Conservation (phyloP, 345 rosid species). For the Eucalyptus brandiana region DNA sequence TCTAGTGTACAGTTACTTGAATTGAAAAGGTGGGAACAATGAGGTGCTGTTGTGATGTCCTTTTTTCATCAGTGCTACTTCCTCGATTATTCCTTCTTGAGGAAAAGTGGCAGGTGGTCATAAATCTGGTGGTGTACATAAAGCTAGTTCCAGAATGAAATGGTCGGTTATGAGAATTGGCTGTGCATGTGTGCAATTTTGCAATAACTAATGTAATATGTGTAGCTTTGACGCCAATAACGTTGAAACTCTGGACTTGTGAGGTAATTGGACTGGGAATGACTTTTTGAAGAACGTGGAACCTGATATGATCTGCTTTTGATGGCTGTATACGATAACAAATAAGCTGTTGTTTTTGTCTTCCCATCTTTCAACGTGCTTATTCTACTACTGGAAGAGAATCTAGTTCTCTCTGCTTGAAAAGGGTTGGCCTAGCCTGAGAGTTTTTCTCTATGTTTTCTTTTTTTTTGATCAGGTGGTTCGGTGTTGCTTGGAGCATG, state of each 20-base stretch:
- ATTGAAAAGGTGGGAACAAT: not conserved
- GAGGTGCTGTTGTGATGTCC: not conserved
- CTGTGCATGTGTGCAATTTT: not conserved
- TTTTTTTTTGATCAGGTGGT: constrained; percentile 44
- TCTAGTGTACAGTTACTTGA: not conserved
- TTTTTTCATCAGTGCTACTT: not conserved
- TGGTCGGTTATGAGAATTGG: not conserved
- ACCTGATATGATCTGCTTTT: not conserved
- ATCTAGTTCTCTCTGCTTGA: not conserved
- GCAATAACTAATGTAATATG: not conserved
- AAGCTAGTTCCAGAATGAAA: not conserved
- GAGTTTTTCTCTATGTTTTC: not conserved
- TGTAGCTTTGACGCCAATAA: not conserved
- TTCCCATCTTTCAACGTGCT: not conserved
- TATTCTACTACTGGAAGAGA: not conserved
- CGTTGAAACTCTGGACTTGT: not conserved
- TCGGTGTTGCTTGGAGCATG: constrained; percentile 99
- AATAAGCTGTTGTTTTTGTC: not conserved
- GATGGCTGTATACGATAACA: not conserved
- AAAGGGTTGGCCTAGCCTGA: not conserved
- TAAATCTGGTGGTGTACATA: not conserved
- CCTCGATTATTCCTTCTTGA: not conserved
- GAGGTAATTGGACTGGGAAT: not conserved
- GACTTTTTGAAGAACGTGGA: not conserved
- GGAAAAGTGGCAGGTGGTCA: not conserved